Conservation (phyloP, 257 asterid species). For the Gentiana macrophylla region DNA sequence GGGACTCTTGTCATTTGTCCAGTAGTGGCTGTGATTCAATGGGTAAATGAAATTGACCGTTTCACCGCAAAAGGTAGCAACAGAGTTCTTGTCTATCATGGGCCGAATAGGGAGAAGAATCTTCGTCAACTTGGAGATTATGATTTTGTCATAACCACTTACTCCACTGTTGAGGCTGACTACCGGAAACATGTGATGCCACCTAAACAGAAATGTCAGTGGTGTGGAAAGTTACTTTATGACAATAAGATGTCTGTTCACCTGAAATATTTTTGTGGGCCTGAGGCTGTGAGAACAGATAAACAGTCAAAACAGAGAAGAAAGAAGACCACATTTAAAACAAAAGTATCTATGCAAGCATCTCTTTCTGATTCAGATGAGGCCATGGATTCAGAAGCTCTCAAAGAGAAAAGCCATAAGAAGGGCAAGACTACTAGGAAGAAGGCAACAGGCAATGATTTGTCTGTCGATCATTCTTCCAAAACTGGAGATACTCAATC, state of each 20-base stretch:
- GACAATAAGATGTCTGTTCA: constrained; percentile 48
- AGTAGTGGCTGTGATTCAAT: constrained; percentile 78
- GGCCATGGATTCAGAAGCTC: constrained; percentile 17
- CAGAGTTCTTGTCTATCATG: constrained; percentile 79
- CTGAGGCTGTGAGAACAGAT: constrained; percentile 55
- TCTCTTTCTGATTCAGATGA: constrained; percentile 17
- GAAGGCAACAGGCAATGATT: constrained; percentile 27
- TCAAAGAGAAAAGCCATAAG: constrained; percentile 14
- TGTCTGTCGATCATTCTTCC: constrained; percentile 18
- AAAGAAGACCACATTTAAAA: constrained; percentile 24
- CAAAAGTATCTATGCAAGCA: constrained; percentile 17
- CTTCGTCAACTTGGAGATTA: constrained; percentile 49
- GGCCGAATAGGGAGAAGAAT: constrained; percentile 58
- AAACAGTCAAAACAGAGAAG: constrained; percentile 81
- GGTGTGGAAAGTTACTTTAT: constrained; percentile 59
- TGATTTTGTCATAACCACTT: constrained; percentile 89
- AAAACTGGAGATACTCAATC: constrained; percentile 22
- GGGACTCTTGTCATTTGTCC: constrained; percentile 94
- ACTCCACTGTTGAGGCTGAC: constrained; percentile 78
- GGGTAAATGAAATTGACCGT: constrained; percentile 83
- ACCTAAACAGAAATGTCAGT: constrained; percentile 63
- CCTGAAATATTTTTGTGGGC: constrained; percentile 73
- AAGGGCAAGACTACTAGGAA: constrained; percentile 16
- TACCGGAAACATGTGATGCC: constrained; percentile 77
- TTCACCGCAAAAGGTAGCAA: constrained; percentile 75